Percentiles rank a stretch among this genome's conserved stretches.
Evolutionary conservation across 2,329 filamentous ascomycete species (phyloP).

Genomic region (Venturia carpophila): DNA sequence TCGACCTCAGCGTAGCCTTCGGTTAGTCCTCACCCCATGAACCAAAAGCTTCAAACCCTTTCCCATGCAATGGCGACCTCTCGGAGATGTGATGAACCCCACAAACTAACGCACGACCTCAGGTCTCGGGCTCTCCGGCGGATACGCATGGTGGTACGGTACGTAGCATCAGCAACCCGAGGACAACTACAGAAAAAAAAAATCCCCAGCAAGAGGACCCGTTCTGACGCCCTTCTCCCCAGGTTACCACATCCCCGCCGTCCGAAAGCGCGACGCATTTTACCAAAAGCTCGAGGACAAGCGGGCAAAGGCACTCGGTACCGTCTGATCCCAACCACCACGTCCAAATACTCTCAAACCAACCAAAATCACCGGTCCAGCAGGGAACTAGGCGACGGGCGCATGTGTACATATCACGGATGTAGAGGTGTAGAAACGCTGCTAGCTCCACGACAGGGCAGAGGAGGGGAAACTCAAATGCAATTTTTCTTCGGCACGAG

Average conservation of each 20-base stretch:
- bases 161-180: constrained; percentile 30
- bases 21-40: constrained; percentile 38
- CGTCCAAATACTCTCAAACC: background rate
- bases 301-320: constrained; percentile 21
- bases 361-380: constrained; percentile 1
- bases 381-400: constrained; percentile 3
- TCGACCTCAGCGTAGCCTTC: constrained; percentile 58
- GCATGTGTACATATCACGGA: background rate
- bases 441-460: background rate
- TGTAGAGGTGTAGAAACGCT: background rate
- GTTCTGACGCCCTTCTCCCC: no score
- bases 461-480: background rate
- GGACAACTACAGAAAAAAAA: background rate
- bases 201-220: no score
- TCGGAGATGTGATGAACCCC: no score
- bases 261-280: constrained; percentile 55
- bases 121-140: constrained; percentile 56
- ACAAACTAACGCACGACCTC: constrained; percentile 15
- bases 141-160: constrained; percentile 63
- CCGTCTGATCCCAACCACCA: constrained; percentile 10
- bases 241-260: constrained; percentile 58
- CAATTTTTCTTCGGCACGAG: background rate
- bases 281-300: constrained; percentile 58
- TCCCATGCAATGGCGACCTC: background rate
- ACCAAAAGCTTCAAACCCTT: background rate